Base-by-base conservation (phyloP, 331 rosid genomes). In the Cydonia oblonga region DNA sequence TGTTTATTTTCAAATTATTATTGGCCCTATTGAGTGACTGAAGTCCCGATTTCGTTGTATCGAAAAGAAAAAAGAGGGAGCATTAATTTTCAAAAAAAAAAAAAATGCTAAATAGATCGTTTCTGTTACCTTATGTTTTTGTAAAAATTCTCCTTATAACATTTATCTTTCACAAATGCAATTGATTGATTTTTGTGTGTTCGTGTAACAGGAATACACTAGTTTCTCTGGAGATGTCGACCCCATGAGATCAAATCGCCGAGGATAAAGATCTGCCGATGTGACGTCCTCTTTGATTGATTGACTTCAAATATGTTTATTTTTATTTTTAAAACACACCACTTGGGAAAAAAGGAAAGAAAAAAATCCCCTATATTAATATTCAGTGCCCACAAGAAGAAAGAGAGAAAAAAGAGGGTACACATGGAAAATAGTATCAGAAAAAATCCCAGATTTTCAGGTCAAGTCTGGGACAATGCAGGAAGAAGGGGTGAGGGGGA, bases 371-470 rank as follows among this genome's bases (percentile, higher is more conserved):
- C 13, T 38, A 38, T 38, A 38, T 38, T 35, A 35, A 35, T 35
- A 35, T 35, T 35, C 42, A 35, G 42, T 35, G 4, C 12, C 42
- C 42, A 35, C 42, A 38, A 38, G 42, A 38, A 38, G 42, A 9
- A 38, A 38, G 42, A 38, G 4, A 38, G 13, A 38, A 38, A 38
- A 38, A 38, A 38, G 42, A 38, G 42, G 42, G 42, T 38, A 10
- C 42, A 38, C 42, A 38, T 38, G 42, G 5, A 35, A 33, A 40
- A 59, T 19, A 59, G 11, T 59, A 60, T 25, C 42, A 28, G 75
- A 28, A 70, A 29, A 83, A 60, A 89, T 87, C 90, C 93, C 93
- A 79, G 90, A 86, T 90, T 89, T 90, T 87, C 88, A 78, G 92
- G 90, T 90, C 87, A 71, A 74, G 85, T 79, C 75, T 74, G 28